These are phyloP conservation scores for Trypanosoma grayi DNA, from an alignment of 208 protist genomes.

Conservation along the genomic window DNA sequence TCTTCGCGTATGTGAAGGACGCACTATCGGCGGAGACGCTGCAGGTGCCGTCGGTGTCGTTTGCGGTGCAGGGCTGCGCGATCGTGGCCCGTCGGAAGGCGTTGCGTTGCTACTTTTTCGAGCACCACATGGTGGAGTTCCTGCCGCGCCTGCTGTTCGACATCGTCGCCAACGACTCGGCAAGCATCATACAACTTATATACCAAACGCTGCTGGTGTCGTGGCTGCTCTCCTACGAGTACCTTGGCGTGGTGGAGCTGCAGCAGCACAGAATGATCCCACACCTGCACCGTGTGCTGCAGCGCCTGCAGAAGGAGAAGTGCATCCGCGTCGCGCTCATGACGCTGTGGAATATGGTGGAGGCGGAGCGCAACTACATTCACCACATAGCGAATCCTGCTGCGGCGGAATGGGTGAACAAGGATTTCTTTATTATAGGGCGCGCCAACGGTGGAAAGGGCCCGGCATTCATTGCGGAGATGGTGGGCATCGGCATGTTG, in stretches of 20 bases:
- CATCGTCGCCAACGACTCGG: slow-evolving; percentile 72
- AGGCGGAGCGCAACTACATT: slow-evolving; percentile 71
- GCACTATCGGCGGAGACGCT: slow-evolving; percentile 58
- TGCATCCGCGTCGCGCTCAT: slow-evolving; percentile 88
- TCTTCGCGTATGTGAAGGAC: slow-evolving; percentile 54
- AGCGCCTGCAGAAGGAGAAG: slow-evolving; percentile 92
- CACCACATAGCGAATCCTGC: slow-evolving; percentile 47
- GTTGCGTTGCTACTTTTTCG: slow-evolving; percentile 70
- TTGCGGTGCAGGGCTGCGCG: slow-evolving; percentile 74
- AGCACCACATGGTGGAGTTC: slow-evolving; percentile 50
- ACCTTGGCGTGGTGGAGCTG: slow-evolving; percentile 70
- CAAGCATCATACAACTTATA: slow-evolving; percentile 79
- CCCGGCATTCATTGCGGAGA: slow-evolving; percentile 80
- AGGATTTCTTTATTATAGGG: slow-evolving; percentile 11
- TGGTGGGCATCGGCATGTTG: slow-evolving; percentile 90
- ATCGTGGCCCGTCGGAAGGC: slow-evolving; percentile 73
- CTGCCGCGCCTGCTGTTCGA: slow-evolving; percentile 83
- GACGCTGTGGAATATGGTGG: slow-evolving; percentile 80
- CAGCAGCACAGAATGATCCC: slow-evolving; percentile 78
- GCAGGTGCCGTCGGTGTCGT: slow-evolving; percentile 58
- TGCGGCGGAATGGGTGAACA: slow-evolving; percentile 17
- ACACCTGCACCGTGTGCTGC: slow-evolving; percentile 83
- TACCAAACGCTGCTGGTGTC: slow-evolving; percentile 78
- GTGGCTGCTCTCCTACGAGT: slow-evolving; percentile 88
- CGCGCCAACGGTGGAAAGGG: slow-evolving; percentile 30